A percentile compares a stretch with the other conserved stretches of the same genome.
Evolutionary conservation across 805 yeast species (phyloP).

Genomic region (Jamesozyma jinghongensis): DNA sequence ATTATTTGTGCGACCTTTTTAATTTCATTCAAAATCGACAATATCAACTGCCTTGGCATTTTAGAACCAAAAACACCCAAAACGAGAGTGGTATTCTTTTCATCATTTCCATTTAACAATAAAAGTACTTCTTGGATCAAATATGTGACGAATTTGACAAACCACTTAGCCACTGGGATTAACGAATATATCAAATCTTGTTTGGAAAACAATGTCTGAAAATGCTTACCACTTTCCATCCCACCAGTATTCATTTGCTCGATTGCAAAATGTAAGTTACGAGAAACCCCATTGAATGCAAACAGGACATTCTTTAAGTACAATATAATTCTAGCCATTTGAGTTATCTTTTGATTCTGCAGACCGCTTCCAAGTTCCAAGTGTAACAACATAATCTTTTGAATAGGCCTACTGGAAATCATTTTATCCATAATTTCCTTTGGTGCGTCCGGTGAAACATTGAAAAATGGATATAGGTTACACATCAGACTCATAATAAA

Average conservation of each 20-base stretch:
- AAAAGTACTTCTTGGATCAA: slow-evolving; percentile 65
- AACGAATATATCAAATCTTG: slow-evolving; percentile 55
- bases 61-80: slow-evolving; percentile 56
- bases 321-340: slow-evolving; percentile 27
- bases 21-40: slow-evolving; percentile 58
- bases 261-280: slow-evolving; percentile 32
- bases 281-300: slow-evolving; percentile 30
- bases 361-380: slow-evolving; percentile 28
- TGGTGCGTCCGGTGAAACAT: slow-evolving; percentile 29
- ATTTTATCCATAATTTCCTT: slow-evolving; percentile 30
- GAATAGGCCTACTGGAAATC: slow-evolving; percentile 30
- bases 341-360: slow-evolving; percentile 19
- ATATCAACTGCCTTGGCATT: slow-evolving; percentile 57
- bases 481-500: slow-evolving; percentile 22
- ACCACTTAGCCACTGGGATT: slow-evolving; percentile 81
- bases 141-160: slow-evolving; percentile 65
- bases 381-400: slow-evolving; percentile 28
- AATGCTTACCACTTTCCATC: slow-evolving; percentile 31
- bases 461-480: slow-evolving; percentile 27
- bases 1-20: slow-evolving; percentile 49
- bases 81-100: slow-evolving; percentile 35
- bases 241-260: slow-evolving; percentile 16
- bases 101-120: slow-evolving; percentile 25
- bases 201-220: slow-evolving; percentile 46
- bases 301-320: slow-evolving; percentile 27